Evolutionary conservation across 2,329 filamentous ascomycete genomes (phyloP).

Genomic region (Botrytis tulipae): DNA sequence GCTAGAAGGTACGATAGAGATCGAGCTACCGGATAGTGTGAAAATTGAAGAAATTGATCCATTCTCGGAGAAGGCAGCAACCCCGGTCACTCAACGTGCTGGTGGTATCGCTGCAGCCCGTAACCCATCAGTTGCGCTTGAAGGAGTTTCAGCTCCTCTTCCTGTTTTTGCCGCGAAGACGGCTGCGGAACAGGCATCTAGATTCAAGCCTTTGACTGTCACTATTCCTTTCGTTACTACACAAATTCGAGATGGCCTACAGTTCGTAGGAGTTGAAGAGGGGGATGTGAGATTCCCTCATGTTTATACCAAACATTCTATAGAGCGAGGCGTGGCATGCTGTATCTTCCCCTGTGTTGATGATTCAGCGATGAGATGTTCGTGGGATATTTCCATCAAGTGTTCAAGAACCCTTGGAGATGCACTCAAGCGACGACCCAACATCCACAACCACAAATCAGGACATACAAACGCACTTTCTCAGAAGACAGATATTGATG

Average conservation of each 20-base stretch:
- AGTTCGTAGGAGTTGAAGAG: conserved; percentile 83
- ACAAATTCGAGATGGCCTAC: conserved; percentile 78
- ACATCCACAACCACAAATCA: conserved; percentile 36
- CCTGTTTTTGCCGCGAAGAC: conserved; percentile 37
- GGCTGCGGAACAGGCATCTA: conserved; percentile 40
- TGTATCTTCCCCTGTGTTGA: conserved; percentile 94
- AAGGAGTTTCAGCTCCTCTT: conserved; percentile 41
- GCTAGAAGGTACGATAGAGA: conserved; percentile 55
- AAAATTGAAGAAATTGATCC: conserved; percentile 60
- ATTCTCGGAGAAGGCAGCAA: conserved; percentile 48
- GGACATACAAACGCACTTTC: conserved; percentile 1
- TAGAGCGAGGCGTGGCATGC: conserved; percentile 74
- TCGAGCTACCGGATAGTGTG: conserved; percentile 59
- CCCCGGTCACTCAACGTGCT: conserved; percentile 44
- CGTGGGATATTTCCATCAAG: conserved; percentile 85
- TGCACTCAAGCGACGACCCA: conserved; percentile 50
- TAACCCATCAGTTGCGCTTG: conserved; percentile 35
- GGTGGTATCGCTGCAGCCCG: conserved; percentile 31
- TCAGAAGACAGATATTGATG: conserved; percentile 23
- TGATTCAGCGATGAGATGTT: conserved; percentile 74
- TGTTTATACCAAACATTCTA: conserved; percentile 80
- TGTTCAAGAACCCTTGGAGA: conserved; percentile 86
- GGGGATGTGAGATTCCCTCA: conserved; percentile 84
- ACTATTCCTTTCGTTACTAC: conserved; percentile 75
- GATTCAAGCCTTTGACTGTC: conserved; percentile 60